Evolutionary conservation across 306 rosid species (phyloP).

Genomic region (Potentilla sterilis): DNA sequence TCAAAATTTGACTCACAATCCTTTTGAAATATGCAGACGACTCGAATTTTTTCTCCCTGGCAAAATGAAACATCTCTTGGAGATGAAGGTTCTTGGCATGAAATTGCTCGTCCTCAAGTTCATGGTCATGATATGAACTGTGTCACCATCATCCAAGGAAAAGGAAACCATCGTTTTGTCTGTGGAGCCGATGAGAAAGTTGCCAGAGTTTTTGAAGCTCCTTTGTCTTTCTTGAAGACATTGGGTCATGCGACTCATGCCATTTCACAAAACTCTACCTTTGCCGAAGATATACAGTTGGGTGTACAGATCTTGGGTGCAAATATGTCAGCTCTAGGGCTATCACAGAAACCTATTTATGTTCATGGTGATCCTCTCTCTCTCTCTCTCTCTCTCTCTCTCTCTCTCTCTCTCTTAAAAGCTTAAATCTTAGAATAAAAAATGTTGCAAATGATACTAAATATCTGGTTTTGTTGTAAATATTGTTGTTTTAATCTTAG

Average conservation of each 20-base stretch:
- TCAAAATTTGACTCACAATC: constrained; percentile 13
- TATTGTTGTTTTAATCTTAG: neutral
- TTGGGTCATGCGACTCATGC: constrained; percentile 80
- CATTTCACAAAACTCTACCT: constrained; percentile 41
- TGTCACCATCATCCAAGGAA: constrained; percentile 60
- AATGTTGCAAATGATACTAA: constrained; percentile 1
- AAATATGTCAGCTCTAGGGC: constrained; percentile 98
- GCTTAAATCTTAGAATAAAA: neutral
- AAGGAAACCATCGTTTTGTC: constrained; percentile 88
- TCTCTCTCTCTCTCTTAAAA: constrained; percentile 16
- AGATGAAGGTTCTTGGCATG: constrained; percentile 67
- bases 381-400: constrained; percentile 17
- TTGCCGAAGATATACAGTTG: constrained; percentile 50
- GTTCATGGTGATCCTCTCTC: constrained; percentile 57
- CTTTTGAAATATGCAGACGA: constrained; percentile 59
- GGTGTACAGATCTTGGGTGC: constrained; percentile 95
- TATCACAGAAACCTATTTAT: constrained; percentile 92
- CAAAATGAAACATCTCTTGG: constrained; percentile 44
- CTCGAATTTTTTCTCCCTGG: constrained; percentile 88
- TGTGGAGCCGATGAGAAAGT: constrained; percentile 99
- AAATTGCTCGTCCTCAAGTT: constrained; percentile 91
- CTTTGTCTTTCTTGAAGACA: constrained; percentile 84
- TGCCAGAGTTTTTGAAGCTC: constrained; percentile 95
- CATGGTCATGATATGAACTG: constrained; percentile 98
- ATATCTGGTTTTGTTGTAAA: neutral